phyloP scores from a whole-genome alignment of 192 early-diverging fungal species.

The Backusella australiensis region DNA sequence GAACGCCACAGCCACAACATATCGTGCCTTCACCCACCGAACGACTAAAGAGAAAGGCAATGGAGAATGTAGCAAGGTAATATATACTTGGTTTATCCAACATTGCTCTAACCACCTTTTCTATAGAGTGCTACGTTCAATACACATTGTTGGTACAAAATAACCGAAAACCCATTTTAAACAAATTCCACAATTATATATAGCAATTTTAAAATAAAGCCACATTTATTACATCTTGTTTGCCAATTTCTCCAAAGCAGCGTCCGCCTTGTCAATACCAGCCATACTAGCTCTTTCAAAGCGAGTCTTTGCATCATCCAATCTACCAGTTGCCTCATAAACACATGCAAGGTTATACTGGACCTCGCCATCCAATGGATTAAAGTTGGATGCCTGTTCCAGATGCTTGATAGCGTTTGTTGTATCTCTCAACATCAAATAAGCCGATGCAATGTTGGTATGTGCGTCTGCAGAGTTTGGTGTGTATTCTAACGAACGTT shows the following conservation, averaged over 20 bases:
- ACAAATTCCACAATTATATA: too few species aligned
- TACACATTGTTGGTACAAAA: not conserved
- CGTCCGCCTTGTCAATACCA: slow-evolving; percentile 54
- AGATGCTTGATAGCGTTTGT: slow-evolving; percentile 50
- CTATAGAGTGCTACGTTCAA: not conserved
- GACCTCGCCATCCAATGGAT: slow-evolving; percentile 66
- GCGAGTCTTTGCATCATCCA: slow-evolving; percentile 56
- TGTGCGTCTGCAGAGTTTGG: slow-evolving; percentile 60
- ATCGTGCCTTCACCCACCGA: slow-evolving; percentile 5
- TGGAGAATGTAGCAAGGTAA: slow-evolving; percentile 49
- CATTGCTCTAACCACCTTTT: not conserved
- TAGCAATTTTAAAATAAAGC: not conserved
- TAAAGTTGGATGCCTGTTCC: slow-evolving; percentile 54
- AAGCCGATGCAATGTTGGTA: slow-evolving; percentile 67
- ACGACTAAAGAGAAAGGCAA: slow-evolving; percentile 34
- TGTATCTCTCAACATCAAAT: slow-evolving; percentile 49
- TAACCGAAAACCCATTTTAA: not conserved
- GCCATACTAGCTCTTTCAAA: slow-evolving; percentile 48
- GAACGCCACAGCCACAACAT: slow-evolving; percentile 10
- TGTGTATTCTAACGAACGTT: slow-evolving; percentile 51
- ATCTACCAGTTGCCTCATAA: slow-evolving; percentile 53
- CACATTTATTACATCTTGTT: slow-evolving; percentile 29
- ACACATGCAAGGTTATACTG: slow-evolving; percentile 63
- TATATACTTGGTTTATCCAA: not conserved
- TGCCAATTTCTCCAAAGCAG: slow-evolving; percentile 53